These are phyloP conservation scores for Monosporascus sp. DNA, from an alignment of 2,329 filamentous ascomycete species.

Conservation along the genomic window DNA sequence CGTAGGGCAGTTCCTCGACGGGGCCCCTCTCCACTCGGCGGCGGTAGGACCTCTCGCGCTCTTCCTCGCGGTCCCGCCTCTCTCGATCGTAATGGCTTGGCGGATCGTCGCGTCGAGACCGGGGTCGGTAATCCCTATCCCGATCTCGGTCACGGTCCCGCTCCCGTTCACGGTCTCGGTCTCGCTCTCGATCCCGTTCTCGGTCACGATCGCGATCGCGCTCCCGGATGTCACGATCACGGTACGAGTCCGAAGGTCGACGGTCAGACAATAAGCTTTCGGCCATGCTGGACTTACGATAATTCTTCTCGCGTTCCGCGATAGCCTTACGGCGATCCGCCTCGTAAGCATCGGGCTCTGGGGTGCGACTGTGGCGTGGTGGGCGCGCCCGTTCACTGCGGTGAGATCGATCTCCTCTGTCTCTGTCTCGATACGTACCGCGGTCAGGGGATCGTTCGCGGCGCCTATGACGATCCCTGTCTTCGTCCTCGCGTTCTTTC, in stretches of 20 bases:
- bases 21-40: conserved; percentile 64
- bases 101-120: conserved; percentile 56
- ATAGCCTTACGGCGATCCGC: conserved; percentile 91
- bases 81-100: conserved; percentile 75
- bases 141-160: conserved; percentile 33
- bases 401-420: conserved; percentile 59
- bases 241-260: conserved; percentile 41
- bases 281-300: conserved; percentile 73
- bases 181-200: conserved; percentile 38
- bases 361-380: conserved; percentile 70
- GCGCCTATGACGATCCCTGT: conserved; percentile 58
- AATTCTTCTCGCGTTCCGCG: conserved; percentile 88
- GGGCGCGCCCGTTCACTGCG: conserved; percentile 49
- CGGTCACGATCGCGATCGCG: conserved; percentile 30
- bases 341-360: conserved; percentile 92
- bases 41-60: conserved; percentile 82
- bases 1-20: conserved; percentile 87
- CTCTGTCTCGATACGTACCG: conserved; percentile 49
- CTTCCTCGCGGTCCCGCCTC: conserved; percentile 80
- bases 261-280: conserved; percentile 55
- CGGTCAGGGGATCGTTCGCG: conserved; percentile 53
- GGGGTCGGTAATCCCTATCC: conserved; percentile 38
- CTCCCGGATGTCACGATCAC: conserved; percentile 34
- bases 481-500: conserved; percentile 88
- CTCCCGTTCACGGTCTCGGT: conserved; percentile 38